Percentiles rank a stretch among this genome's conserved stretches.
Evolutionary conservation across 306 rosid species (phyloP).

Genomic region (Prunus kanzakura): DNA sequence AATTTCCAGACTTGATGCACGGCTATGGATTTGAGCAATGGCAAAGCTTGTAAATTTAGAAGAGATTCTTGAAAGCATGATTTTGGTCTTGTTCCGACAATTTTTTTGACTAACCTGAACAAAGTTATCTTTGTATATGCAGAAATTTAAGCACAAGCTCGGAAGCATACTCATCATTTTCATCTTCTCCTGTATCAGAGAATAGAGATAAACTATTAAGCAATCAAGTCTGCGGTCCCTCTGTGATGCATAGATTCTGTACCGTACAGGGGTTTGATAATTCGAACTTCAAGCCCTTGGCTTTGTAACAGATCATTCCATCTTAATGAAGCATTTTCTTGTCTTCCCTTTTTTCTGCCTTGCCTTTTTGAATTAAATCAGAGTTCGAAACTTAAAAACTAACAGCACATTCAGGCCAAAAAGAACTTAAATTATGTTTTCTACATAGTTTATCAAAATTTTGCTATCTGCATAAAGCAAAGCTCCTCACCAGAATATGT

Average conservation of each 20-base stretch:
- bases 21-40: background rate
- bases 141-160: conserved; percentile 33
- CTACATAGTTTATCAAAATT: too few relatives aligned
- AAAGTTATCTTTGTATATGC: conserved; percentile 24
- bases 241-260: conserved; percentile 39
- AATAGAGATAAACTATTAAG: conserved; percentile 26
- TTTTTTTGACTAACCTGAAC: conserved; percentile 11
- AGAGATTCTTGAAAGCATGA: background rate
- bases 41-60: background rate
- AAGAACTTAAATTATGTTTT: too few relatives aligned
- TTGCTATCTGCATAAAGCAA: too few relatives aligned
- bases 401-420: background rate
- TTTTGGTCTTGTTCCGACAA: background rate
- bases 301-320: conserved; percentile 26
- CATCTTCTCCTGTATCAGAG: conserved; percentile 21
- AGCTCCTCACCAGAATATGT: too few relatives aligned
- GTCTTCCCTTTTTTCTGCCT: background rate
- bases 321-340: conserved; percentile 25
- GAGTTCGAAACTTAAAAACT: background rate
- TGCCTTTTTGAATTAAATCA: background rate
- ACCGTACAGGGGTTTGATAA: conserved; percentile 28
- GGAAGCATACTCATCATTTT: conserved; percentile 16
- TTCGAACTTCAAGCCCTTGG: conserved; percentile 22
- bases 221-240: conserved; percentile 22
- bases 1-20: background rate